Conservation (phyloP, 495 filamentous ascomycete genomes). For the Acidomyces sp. region DNA sequence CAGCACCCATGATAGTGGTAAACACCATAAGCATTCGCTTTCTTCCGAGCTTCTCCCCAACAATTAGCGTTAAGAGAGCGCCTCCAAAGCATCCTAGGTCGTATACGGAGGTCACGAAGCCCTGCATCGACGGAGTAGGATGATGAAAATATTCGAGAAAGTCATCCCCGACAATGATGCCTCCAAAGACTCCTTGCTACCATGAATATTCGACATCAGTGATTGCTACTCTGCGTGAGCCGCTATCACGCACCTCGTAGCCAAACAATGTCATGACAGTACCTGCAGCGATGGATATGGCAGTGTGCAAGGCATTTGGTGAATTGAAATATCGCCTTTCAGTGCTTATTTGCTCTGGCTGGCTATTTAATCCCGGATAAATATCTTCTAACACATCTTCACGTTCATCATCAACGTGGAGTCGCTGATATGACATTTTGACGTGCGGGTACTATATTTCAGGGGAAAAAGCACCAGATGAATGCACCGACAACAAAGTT, state of each 20-base stretch:
- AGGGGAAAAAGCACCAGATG: too few relatives aligned
- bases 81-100: slow-evolving; percentile 35
- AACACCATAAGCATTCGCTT: slow-evolving; percentile 34
- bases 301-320: slow-evolving; percentile 3
- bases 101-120: slow-evolving; percentile 39
- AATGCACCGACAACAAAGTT: too few relatives aligned
- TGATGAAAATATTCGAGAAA: slow-evolving; percentile 25
- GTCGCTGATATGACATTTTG: too few relatives aligned
- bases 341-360: too few relatives aligned
- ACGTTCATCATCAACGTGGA: too few relatives aligned
- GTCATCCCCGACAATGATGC: slow-evolving; percentile 14
- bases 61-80: slow-evolving; percentile 11
- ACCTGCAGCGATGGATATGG: slow-evolving; percentile 12
- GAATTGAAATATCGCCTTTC: slow-evolving; percentile 3
- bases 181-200: slow-evolving; percentile 10
- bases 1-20: slow-evolving; percentile 32
- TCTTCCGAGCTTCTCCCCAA: slow-evolving; percentile 37
- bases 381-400: too few relatives aligned
- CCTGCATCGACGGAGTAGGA: slow-evolving; percentile 31
- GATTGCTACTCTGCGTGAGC: background rate
- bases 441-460: too few relatives aligned
- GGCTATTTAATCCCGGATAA: too few relatives aligned
- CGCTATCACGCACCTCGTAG: slow-evolving; percentile 9
- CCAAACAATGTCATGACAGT: slow-evolving; percentile 14
- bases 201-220: too few relatives aligned